These are phyloP conservation scores for Didymella exigua DNA, from an alignment of 2,329 filamentous ascomycete genomes.

Conservation along the genomic window DNA sequence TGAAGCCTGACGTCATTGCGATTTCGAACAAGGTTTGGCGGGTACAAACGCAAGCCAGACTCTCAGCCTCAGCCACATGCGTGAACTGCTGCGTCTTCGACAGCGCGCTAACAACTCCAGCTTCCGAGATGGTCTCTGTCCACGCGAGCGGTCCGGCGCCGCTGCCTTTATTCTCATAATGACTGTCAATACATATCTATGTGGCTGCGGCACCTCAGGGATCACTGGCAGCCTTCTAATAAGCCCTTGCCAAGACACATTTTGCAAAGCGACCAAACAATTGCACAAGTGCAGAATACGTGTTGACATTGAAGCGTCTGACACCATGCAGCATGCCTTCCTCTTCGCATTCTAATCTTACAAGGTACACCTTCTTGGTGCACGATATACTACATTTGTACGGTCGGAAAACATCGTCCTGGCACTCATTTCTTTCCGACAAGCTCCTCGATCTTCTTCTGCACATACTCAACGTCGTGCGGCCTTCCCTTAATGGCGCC, in stretches of 20 bases:
- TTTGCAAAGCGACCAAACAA: not conserved
- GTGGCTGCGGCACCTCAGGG: not conserved
- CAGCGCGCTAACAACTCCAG: not conserved
- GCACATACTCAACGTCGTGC: constrained; percentile 67
- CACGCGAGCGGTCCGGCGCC: constrained; percentile 12
- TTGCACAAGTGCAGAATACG: not conserved
- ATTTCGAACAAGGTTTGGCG: constrained; percentile 1
- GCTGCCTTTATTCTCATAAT: not conserved
- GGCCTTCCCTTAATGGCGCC: constrained; percentile 66
- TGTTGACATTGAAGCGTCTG: too few species aligned
- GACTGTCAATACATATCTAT: not conserved
- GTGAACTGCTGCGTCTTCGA: constrained; percentile 8
- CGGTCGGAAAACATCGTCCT: not conserved
- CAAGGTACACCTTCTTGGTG: constrained; percentile 3
- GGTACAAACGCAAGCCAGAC: not conserved
- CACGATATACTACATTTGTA: constrained; percentile 2
- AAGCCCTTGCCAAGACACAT: not conserved
- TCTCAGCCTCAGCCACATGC: constrained; percentile 22
- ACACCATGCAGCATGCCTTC: not conserved
- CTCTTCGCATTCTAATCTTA: constrained; percentile 1
- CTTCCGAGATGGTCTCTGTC: not conserved
- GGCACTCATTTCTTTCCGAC: constrained; percentile 27
- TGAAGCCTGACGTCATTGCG: constrained; percentile 29
- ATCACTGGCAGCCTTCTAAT: not conserved
- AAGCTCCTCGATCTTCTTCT: constrained; percentile 62